Base-by-base conservation (phyloP, 352 stramenopile genomes). In the Globisporangium sylvaticum region DNA sequence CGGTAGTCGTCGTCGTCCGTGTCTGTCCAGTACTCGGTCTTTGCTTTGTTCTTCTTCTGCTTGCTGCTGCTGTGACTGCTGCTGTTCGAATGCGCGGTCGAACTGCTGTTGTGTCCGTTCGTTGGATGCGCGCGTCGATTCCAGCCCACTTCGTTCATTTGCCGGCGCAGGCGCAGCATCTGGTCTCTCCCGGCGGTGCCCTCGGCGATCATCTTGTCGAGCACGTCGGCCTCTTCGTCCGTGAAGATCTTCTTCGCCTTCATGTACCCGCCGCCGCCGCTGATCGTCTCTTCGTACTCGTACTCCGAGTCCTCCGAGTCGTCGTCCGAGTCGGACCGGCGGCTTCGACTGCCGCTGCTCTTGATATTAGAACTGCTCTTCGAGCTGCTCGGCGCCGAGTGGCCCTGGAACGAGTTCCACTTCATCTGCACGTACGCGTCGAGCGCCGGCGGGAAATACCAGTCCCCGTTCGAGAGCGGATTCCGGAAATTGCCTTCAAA, bases 121-220 rank as follows among this genome's bases (percentile, higher is more conserved):
- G 42, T 50, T 25, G 64, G 64, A 37, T 86, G 82, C 10, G 75
- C 74, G 22, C 81, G 73, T 27, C 83, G 78, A 44, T 91, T 79
- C 82, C 83, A 92, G 22, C 78, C 76, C 15, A 72, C 65, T 53
- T 91, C 84, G 39, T 89, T 85, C 18, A 78, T 74, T 64, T 92
- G 84, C 10, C 83, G 80, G 27, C 80, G 76, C 22, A 92, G 66
- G 0, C 81, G 80, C 53, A 90, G 70, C 79, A 89, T 84, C 66
- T 92, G 84, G 50, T 92, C 84, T 2, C 72, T 71, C 10, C 79
- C 79, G 0, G 84, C 84, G 2, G 84, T 92, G 63, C 84, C 84
- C 27, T 91, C 81, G 31, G 83, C 83, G 62, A 92, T 91, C 84
- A 92, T 92, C 70, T 90, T 77, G 58, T 90, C 79, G 50, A 92